Evolutionary conservation across 2,329 filamentous ascomycete species (phyloP).

Genomic region (Verticillium albo-atrum): DNA sequence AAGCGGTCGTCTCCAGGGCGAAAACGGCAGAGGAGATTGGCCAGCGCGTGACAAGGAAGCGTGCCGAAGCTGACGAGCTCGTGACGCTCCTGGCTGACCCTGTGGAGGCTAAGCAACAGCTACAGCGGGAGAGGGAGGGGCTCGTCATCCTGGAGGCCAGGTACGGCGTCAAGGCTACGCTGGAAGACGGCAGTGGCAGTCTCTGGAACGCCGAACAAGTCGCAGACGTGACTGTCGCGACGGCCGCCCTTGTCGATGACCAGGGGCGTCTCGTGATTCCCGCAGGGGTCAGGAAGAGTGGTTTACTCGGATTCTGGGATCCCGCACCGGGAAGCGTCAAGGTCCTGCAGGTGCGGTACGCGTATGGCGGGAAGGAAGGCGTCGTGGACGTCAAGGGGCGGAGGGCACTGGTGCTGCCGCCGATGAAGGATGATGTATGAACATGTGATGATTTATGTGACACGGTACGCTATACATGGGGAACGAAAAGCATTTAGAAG

Average conservation of each 20-base stretch:
- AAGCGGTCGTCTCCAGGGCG: neutral
- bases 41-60: constrained; percentile 24
- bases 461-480: neutral
- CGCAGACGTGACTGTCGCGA: constrained; percentile 43
- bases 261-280: constrained; percentile 32
- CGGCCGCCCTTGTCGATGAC: constrained; percentile 39
- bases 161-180: constrained; percentile 31
- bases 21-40: constrained; percentile 12
- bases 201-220: constrained; percentile 35
- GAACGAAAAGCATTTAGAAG: neutral
- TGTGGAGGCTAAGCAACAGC: constrained; percentile 32
- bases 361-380: constrained; percentile 29
- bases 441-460: neutral
- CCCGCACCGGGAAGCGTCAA: constrained; percentile 39
- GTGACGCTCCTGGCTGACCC: constrained; percentile 35
- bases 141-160: constrained; percentile 46
- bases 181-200: constrained; percentile 17
- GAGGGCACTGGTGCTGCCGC: constrained; percentile 23
- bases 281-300: constrained; percentile 34
- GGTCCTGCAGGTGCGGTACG: constrained; percentile 40
- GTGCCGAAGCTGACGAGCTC: constrained; percentile 40
- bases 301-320: constrained; percentile 47
- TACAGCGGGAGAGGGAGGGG: constrained; percentile 28
- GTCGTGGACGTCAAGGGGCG: constrained; percentile 29
- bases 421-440: constrained; percentile 1